Evolutionary conservation across 345 rosid genomes (phyloP).

Genomic region (Lepidium aucheri): DNA sequence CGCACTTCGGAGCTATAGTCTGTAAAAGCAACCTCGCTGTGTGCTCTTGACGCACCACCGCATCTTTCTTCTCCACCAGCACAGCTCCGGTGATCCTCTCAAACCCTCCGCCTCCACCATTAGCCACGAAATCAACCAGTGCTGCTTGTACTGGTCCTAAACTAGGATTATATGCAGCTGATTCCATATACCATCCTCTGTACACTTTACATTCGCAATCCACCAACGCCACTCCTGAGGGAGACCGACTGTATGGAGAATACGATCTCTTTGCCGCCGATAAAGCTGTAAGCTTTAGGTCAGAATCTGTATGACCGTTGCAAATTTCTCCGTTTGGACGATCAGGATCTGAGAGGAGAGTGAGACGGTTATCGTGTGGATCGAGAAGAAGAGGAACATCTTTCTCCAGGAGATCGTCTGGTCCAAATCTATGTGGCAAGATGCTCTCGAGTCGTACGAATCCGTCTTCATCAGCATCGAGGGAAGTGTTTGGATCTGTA

Average conservation of each 20-base stretch:
- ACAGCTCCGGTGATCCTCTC: constrained; percentile 54
- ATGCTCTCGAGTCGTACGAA: constrained; percentile 36
- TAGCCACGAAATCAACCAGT: constrained; percentile 54
- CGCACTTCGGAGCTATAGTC: constrained; percentile 50
- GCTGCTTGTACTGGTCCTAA: constrained; percentile 89
- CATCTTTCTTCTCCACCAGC: constrained; percentile 67
- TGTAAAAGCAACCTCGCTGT: constrained; percentile 58
- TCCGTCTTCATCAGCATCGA: background rate
- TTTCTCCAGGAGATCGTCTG: constrained; percentile 49
- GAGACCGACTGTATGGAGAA: constrained; percentile 72
- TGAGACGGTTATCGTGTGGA: constrained; percentile 41
- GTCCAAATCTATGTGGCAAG: constrained; percentile 78
- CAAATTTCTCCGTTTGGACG: constrained; percentile 2
- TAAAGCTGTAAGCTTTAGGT: constrained; percentile 37
- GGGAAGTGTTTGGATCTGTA: constrained; percentile 20
- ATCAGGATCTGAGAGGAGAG: constrained; percentile 10
- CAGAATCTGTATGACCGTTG: background rate
- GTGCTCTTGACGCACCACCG: constrained; percentile 48
- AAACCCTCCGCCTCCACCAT: constrained; percentile 44
- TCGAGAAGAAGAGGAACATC: constrained; percentile 59
- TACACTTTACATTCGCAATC: constrained; percentile 58
- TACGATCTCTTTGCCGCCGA: constrained; percentile 65
- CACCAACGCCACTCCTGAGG: constrained; percentile 71
- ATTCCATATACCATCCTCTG: constrained; percentile 67
- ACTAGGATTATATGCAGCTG: constrained; percentile 82